Base-by-base conservation (phyloP, 2,329 filamentous ascomycete species). In the Pseudocercospora musae region DNA sequence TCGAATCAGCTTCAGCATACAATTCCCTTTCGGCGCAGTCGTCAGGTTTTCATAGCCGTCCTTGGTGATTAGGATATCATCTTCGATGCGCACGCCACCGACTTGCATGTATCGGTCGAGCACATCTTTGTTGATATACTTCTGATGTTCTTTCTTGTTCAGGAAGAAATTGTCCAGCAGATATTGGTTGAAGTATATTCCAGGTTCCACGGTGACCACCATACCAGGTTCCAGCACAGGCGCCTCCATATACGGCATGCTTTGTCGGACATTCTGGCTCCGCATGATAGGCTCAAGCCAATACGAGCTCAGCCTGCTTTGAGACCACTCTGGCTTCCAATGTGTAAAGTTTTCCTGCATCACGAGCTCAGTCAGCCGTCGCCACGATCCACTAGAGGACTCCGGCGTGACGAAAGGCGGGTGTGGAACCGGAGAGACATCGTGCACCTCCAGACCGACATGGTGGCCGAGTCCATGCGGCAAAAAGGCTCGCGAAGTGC, bases 161-260 rank as follows among this genome's bases (percentile, higher is more conserved):
- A 90, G 85, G 72, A 86, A 88, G 18, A 86, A 85, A 2, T 59
- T 66, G 77, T 91, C 84, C 64, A 93, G 85, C 68, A 90, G 90
- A 58, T 86, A 87, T 18, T 81, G 81, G 77, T 87, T 90, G 77
- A 93, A 92, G 76, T 93, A 93, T 46, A 88, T 86, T 18, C 95
- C 95, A 6, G 95, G 95, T 79, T 99, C 95, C 33, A 98, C 92
- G 0, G 95, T 99, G 57, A 99, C 87, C 31, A 98, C 90, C 64
- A 89, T 89, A 8, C 90, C 89, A 59, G 89, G 81, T 49, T 85
- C 77, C 8, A 74, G 64, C 9, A 61, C 52, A 2, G 62, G 59
- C 15, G 67, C 62, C 49, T 62, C 57, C 25, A 57, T 23, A 21
- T 18, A 52, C 10, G 23, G 8, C 10, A 40, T 18, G 15, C 15